These are phyloP conservation scores for Pseudogymnoascus sp. DNA, from an alignment of 2,329 filamentous ascomycete species.

Conservation along the genomic window DNA sequence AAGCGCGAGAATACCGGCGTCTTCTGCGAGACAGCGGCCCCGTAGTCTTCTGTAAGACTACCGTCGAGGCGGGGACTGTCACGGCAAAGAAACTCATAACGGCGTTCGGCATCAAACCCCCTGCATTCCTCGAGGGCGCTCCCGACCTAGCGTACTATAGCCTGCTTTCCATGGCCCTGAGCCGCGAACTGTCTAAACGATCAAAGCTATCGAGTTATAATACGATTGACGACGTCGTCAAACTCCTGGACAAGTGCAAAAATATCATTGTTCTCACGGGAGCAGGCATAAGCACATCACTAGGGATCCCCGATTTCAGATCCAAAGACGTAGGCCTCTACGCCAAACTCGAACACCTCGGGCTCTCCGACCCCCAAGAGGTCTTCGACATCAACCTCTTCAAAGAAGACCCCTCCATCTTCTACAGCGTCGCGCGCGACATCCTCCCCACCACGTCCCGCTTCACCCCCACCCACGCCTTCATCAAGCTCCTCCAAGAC, in stretches of 20 bases:
- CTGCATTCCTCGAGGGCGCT: constrained; percentile 63
- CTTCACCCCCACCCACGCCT: constrained; percentile 88
- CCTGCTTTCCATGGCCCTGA: constrained; percentile 69
- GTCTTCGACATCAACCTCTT: constrained; percentile 91
- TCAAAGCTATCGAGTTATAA: constrained; percentile 76
- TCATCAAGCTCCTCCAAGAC: constrained; percentile 82
- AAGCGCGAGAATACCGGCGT: constrained; percentile 61
- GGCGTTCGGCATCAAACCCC: constrained; percentile 73
- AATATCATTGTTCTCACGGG: constrained; percentile 94
- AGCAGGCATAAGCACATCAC: constrained; percentile 90
- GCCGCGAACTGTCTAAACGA: constrained; percentile 73
- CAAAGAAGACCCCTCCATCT: constrained; percentile 76
- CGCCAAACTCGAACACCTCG: constrained; percentile 71
- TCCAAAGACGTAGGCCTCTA: constrained; percentile 91
- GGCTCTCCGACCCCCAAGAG: constrained; percentile 75
- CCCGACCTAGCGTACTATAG: constrained; percentile 70
- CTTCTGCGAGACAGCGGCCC: constrained; percentile 72
- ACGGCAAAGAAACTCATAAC: constrained; percentile 78
- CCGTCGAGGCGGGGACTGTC: constrained; percentile 60
- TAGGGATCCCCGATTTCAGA: constrained; percentile 95
- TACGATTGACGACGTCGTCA: constrained; percentile 78
- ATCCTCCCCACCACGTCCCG: constrained; percentile 75
- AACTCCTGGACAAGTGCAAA: constrained; percentile 61
- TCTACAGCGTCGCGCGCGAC: constrained; percentile 86
- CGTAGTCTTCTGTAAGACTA: constrained; percentile 66